Evolutionary conservation across 106 monocot species (phyloP), one percentile per base, ranked within the genome.

Genomic region (Acorus calamus): DNA sequence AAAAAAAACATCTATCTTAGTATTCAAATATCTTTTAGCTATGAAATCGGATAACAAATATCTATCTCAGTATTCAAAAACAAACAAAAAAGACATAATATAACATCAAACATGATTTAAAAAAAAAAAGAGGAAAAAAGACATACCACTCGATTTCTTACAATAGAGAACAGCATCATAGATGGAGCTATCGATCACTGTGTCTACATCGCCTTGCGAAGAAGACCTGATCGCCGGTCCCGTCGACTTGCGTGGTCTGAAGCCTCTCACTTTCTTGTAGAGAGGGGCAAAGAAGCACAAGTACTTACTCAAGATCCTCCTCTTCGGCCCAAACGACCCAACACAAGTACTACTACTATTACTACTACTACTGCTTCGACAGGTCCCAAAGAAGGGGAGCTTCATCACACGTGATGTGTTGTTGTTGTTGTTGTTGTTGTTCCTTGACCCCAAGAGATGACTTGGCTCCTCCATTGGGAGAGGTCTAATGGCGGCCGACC

Each of bases 161-260:
- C 83, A 83, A 46, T 83, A 75, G 47, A 83, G 78, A 46, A 83
- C 72, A 4, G 83, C 83, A 5, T 83, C 83, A 6, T 76, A n/a
- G 11, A 83, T 83, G 0, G 75, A 71, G 7, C 56, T 79, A 56
- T 79, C 79, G 4, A 58, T 28, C 28, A 28, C 28, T 28, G 28
- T 4, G 7, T 50, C 71, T 4, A 45, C 47, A 52, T 78, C 72
- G 3, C 55, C 28, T 28, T 28, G 28, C 28, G 28, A 1, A 28
- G 28, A 28, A 28, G 28, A 28, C 28, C 1, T 28, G 28, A 1
- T 28, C 28, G 28, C 28, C 28, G 28, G 28, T 28, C 28, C 1
- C 28, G 28, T 28, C 46, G 12, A 59, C 52, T 5, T 4, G 46
- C 2, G 46, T 50, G 54, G n/a, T 44, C 60, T 76, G 65, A 75